These are phyloP conservation scores for Lobulomyces angularis DNA, from an alignment of 192 early-diverging fungal species.

Conservation along the genomic window DNA sequence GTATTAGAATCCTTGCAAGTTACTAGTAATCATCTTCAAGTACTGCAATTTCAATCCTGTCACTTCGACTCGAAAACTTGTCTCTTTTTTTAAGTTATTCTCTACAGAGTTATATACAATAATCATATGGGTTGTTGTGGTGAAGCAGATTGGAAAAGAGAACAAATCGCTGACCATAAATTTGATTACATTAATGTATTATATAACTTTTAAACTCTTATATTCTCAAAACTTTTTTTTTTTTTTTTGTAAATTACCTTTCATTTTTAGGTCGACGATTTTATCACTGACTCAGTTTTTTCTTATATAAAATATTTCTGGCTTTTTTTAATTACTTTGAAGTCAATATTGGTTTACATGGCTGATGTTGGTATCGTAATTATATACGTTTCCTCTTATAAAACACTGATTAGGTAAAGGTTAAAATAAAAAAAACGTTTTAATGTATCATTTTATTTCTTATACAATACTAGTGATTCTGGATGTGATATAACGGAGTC, in stretches of 20 bases:
- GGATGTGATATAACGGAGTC: no score
- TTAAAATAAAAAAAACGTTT: conserved; percentile 9
- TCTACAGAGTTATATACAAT: no score
- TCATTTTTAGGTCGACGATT: not conserved
- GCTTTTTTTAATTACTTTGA: conserved; percentile 53
- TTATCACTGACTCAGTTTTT: conserved; percentile 3
- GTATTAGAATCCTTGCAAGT: no score
- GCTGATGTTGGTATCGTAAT: conserved; percentile 68
- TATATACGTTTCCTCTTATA: conserved; percentile 41
- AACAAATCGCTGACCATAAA: conserved; percentile 68
- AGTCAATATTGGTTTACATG: conserved; percentile 62
- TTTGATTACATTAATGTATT: conserved; percentile 79
- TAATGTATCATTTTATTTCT: no score
- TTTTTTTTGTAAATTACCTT: not conserved
- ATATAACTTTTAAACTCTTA: conserved; percentile 33
- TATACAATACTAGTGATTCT: no score
- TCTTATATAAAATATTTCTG: conserved; percentile 6
- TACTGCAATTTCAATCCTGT: no score
- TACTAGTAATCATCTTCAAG: no score
- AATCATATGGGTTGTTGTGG: conserved; percentile 29
- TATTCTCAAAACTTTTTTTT: not conserved
- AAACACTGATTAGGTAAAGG: no score
- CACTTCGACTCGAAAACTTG: no score
- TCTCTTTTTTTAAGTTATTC: no score
- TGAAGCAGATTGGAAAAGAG: conserved; percentile 62